Base-by-base conservation (phyloP, 1,284 basidiomycete genomes). In the Moniliella sp. region DNA sequence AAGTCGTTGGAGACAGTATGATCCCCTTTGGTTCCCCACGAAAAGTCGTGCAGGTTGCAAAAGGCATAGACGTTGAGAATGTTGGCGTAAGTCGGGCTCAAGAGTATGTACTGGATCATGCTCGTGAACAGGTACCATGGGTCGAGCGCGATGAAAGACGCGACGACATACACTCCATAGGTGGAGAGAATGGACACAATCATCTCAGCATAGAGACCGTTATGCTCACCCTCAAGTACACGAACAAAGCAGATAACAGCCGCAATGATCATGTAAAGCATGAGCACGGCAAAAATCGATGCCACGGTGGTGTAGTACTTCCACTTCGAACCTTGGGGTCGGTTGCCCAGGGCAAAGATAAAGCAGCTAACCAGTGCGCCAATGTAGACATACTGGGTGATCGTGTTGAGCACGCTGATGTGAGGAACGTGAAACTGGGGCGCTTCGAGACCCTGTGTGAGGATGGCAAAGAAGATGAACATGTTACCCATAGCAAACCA, bases 61-160 rank as follows among this genome's bases (percentile, higher is more conserved):
- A 52, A 50, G 7, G 53, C 61, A 36, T 57, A 65, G 35, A 61
- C 60, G 32, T 61, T 61, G 25, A 88, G 64, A 29, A 88, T 69
- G 57, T 49, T 83, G 61, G 86, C 73, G 18, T 86, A 93, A 0
- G 81, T 82, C 3, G 88, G 86, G 0, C 80, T 77, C 66, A 88
- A 73, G 33, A 94, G 67, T 13, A 86, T 64, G 55, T 93, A 94
- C 60, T 93, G 86, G 10, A 84, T 26, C 63, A 91, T 88, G n/a
- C 76, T 80, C 0, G 86, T 91, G 53, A 91, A 35, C 62, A 91
- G 73, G 52, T 88, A 83, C 74, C 78, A 78, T 3, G 81, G 82
- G 50, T 86, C 78, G 48, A 80, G 74, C 0, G 83, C 79, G 11
- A 93, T 64, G n/a, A 91, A 43, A 47, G 79, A 80, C 25, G 35